Evolutionary conservation across 2,329 filamentous ascomycete genomes (phyloP), one percentile per base, ranked within the genome.

Genomic region (Sporothrix brasiliensis): DNA sequence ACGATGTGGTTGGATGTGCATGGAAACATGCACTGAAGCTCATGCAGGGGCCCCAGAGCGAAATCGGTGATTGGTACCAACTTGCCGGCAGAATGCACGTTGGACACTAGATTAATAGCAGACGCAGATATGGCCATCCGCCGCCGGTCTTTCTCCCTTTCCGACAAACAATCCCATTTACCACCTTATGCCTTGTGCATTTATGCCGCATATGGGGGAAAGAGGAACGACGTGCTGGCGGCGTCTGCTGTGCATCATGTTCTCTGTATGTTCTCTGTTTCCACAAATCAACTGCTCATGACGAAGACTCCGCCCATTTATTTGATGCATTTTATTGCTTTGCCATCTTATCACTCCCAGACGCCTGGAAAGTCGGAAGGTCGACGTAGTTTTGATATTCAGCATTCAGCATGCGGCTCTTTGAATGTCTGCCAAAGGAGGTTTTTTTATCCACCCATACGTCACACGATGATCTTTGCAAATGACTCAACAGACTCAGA

Each of bases 61-160:
- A 27, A 63, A 2, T 7, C 34, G 34, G 34, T 27, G 21, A 34
- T 30, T 66, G 63, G 63, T 66, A 52, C 63, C 63, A 24, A 52
- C 16, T 16, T 52, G 47, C 63, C 63, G 63, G 63, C 63, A 52
- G 24, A 66, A 52, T 27, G 60, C 44, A 63, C 56, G 30, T 49
- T 19, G 39, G 9, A 16, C 16, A 27, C 49, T 63, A 30, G 49
- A 63, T 49, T 41, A 49, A 30, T 63, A 63, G 14, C 41, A 49
- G n/a, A 49, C 1, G 16, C 41, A 11, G 41, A 49, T 63, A 63
- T 47, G 3, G 6, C 21, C 14, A 39, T 44, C 27, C 14, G n/a
- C 41, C n/a, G 5, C 11, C 27, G 21, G 21, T 16, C 14, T 19
- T 41, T 49, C 41, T 63, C 41, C 24, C 13, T 24, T 21, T 44